Conservation (phyloP, 2,329 filamentous ascomycete species). For the Didymella sp. region DNA sequence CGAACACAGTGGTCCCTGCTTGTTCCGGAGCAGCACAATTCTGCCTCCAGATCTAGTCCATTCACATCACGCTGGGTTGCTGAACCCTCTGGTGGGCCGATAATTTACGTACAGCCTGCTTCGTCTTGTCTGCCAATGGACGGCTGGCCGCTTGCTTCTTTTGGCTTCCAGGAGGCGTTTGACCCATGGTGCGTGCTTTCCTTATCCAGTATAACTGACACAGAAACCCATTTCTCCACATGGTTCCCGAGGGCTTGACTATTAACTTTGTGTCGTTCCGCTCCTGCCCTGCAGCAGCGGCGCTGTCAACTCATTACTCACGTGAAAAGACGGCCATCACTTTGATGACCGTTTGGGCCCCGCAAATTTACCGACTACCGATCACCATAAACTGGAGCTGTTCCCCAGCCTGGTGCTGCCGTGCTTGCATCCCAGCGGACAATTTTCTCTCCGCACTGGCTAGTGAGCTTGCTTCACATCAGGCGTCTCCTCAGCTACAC, state of each 20-base stretch:
- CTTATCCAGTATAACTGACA: slow-evolving; percentile 34
- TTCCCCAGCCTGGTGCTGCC: slow-evolving; percentile 36
- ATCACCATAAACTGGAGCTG: slow-evolving; percentile 31
- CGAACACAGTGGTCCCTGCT: slow-evolving; percentile 32
- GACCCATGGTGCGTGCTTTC: slow-evolving; percentile 47
- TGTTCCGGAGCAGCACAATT: slow-evolving; percentile 27
- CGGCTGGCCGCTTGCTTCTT: slow-evolving; percentile 36
- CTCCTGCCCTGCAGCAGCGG: slow-evolving; percentile 24
- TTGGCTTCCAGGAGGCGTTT: slow-evolving; percentile 31
- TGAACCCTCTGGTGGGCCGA: slow-evolving; percentile 34
- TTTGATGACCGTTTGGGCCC: slow-evolving; percentile 21
- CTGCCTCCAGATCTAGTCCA: slow-evolving; percentile 37
- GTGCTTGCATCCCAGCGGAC: slow-evolving; percentile 26
- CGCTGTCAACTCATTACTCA: slow-evolving; percentile 20
- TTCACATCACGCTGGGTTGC: slow-evolving; percentile 24
- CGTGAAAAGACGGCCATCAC: slow-evolving; percentile 12
- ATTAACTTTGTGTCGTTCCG: slow-evolving; percentile 19
- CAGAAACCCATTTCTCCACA: slow-evolving; percentile 39
- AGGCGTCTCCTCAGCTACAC: slow-evolving; percentile 8
- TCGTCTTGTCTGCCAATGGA: slow-evolving; percentile 31
- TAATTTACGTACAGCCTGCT: slow-evolving; percentile 41
- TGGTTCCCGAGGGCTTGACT: slow-evolving; percentile 31
- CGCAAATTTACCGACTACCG: slow-evolving; percentile 29
- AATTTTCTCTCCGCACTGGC: slow-evolving; percentile 28
- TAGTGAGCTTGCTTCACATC: slow-evolving; percentile 25